Base-by-base conservation (phyloP, 106 monocot genomes). In the Phalaenopsis aphrodite region DNA sequence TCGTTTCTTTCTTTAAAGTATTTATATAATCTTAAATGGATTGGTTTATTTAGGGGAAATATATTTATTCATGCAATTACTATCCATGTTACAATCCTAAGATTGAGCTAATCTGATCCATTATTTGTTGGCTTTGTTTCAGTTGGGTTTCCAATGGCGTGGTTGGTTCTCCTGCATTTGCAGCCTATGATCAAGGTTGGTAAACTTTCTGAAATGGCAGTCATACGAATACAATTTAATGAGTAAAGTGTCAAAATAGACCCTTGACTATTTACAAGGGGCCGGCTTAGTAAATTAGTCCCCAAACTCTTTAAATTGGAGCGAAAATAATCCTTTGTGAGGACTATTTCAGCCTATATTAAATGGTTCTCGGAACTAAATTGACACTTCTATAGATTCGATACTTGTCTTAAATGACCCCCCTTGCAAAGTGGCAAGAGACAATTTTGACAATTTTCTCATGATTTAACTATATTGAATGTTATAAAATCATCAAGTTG, bases 71-170 rank as follows among this genome's bases (percentile, higher is more conserved):
- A 5, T 1, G 38, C 69, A 69, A 39, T 39, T 41, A 48, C 66
- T 57, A 43, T 45, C 14, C 12, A 41, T 76, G 12, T 36, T 73
- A 41, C 82, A 61, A 65, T 18, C 36, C 7, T 74, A 74, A 74
- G 74, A 19, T 74, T 43, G 18, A 45, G 41, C 45, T 45, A 39
- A 74, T 67, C 38, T 43, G 1, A 75, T 12, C 38, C 69, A 21
- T 69, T 39, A 69, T 39, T 56, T 67, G 17, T 79, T 79, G 71
- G 85, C 15, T 19, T 52, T 77, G 21, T 68, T n/a, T 83, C 65
- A 98, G 98, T 41, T 98, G 98, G 98, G 88, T 98, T 39, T 92
- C 98, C 47, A 98, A 98, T 85, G 98, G 94, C 39, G 91, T 98
- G 72, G 92, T 98, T 80, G 98, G 98, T 56, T 98, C 98, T 81